phyloP scores from a whole-genome alignment of 768 basidiomycete genomes.

The Candolleomyces eurysporus region DNA sequence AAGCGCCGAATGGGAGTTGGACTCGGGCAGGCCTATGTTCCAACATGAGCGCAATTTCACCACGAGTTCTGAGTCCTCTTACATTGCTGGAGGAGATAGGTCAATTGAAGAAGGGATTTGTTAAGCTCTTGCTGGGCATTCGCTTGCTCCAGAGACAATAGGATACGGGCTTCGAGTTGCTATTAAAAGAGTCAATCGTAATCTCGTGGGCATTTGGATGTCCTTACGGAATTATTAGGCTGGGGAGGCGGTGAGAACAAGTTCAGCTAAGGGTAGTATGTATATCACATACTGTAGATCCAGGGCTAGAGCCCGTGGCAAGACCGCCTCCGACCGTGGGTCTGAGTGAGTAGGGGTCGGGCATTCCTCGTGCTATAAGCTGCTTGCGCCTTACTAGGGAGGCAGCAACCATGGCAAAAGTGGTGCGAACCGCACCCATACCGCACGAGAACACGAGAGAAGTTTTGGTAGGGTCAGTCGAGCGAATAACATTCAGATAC shows the following conservation, averaged over 20 bases:
- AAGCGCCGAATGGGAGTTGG: slow-evolving; percentile 76
- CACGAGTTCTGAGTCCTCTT: slow-evolving; percentile 14
- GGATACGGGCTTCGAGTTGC: slow-evolving; percentile 57
- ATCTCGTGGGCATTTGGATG: not conserved
- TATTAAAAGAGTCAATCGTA: slow-evolving; percentile 15
- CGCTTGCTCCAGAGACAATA: slow-evolving; percentile 69
- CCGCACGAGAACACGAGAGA: slow-evolving; percentile 94
- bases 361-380: slow-evolving; percentile 57
- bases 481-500: slow-evolving; percentile 78
- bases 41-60: not conserved
- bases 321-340: slow-evolving; percentile 15
- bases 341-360: slow-evolving; percentile 73
- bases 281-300: slow-evolving; percentile 11
- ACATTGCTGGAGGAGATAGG: slow-evolving; percentile 82
- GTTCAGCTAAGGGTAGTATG: not conserved
- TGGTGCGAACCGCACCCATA: slow-evolving; percentile 94
- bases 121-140: slow-evolving; percentile 79
- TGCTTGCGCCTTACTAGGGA: slow-evolving; percentile 82
- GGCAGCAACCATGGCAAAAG: slow-evolving; percentile 97
- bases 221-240: slow-evolving; percentile 1
- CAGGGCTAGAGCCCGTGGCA: slow-evolving; percentile 8
- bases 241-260: not conserved
- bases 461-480: slow-evolving; percentile 75
- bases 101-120: slow-evolving; percentile 71
- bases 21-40: slow-evolving; percentile 56